Evolutionary conservation across 192 early-diverging fungal genomes (phyloP).

Genomic region (Coemansia sp.): DNA sequence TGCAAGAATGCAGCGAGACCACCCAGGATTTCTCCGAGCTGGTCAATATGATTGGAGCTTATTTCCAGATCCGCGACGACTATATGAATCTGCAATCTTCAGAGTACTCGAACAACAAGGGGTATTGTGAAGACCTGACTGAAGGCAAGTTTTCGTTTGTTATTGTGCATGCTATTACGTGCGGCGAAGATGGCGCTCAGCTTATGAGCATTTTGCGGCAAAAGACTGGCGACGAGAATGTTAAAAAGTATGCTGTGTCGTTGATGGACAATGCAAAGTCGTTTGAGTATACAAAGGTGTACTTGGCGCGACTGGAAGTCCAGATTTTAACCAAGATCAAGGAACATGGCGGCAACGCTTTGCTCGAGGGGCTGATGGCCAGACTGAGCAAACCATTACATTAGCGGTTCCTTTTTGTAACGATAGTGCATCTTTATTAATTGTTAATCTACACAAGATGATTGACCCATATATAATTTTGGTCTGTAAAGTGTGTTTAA

Average conservation of each 20-base stretch:
- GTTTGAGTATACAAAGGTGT: slow-evolving; percentile 76
- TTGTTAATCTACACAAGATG: no score
- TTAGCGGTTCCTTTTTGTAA: not conserved
- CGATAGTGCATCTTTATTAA: not conserved
- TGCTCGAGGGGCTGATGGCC: slow-evolving; percentile 57
- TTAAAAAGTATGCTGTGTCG: slow-evolving; percentile 86
- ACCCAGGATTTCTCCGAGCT: slow-evolving; percentile 69
- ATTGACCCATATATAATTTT: no score
- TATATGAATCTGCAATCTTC: slow-evolving; percentile 90
- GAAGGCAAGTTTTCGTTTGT: slow-evolving; percentile 99
- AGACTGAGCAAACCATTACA: slow-evolving; percentile 44
- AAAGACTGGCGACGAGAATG: slow-evolving; percentile 71
- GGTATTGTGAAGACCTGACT: slow-evolving; percentile 96
- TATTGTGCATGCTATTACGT: slow-evolving; percentile 80
- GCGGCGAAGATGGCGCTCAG: slow-evolving; percentile 58
- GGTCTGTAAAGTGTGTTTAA: no score
- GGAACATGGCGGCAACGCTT: slow-evolving; percentile 75
- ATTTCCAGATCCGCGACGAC: slow-evolving; percentile 98
- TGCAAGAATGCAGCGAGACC: slow-evolving; percentile 72
- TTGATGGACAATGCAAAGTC: slow-evolving; percentile 75
- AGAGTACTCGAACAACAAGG: slow-evolving; percentile 90
- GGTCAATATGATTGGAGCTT: slow-evolving; percentile 86
- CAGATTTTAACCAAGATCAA: slow-evolving; percentile 64
- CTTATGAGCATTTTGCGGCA: slow-evolving; percentile 88
- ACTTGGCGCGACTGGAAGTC: slow-evolving; percentile 64